phyloP scores from a whole-genome alignment of 1,284 basidiomycete species.

The Veloporphyrellus conicus region DNA sequence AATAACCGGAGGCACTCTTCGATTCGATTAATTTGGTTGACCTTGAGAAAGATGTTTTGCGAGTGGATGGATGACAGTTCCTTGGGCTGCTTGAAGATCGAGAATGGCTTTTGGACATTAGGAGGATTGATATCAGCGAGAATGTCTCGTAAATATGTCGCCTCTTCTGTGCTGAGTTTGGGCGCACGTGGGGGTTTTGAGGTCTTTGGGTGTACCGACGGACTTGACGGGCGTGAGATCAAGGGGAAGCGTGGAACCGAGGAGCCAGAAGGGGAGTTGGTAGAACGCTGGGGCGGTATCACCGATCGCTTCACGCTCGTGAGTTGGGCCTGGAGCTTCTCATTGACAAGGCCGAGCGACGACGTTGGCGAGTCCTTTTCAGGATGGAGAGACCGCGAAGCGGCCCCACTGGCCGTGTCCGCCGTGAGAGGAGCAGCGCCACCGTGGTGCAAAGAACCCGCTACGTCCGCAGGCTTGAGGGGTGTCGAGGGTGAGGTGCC shows the following conservation, averaged over 20 bases:
- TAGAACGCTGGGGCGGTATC: conserved; percentile 19
- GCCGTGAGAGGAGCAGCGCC: not conserved
- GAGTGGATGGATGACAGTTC: conserved; percentile 15
- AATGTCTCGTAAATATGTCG: conserved; percentile 59
- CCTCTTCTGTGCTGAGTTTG: conserved; percentile 52
- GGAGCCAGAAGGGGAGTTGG: conserved; percentile 15
- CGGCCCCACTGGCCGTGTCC: conserved; percentile 1
- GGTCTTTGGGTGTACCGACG: conserved; percentile 30
- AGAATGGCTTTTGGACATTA: conserved; percentile 38
- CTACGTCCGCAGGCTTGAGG: conserved; percentile 7
- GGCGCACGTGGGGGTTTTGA: conserved; percentile 44
- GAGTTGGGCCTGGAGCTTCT: conserved; percentile 27
- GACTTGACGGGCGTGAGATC: conserved; percentile 23
- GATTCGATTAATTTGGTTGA: conserved; percentile 26
- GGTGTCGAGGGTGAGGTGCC: not conserved
- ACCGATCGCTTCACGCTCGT: conserved; percentile 26
- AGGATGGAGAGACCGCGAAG: not conserved
- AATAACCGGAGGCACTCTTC: conserved; percentile 81
- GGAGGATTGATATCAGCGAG: conserved; percentile 54
- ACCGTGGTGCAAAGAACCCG: conserved; percentile 1
- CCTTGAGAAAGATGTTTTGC: conserved; percentile 28
- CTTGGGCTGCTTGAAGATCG: conserved; percentile 42
- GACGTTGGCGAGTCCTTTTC: conserved; percentile 19
- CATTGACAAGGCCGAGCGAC: conserved; percentile 28
- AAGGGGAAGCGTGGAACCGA: conserved; percentile 22